A percentile compares a stretch with the other conserved stretches of the same genome.
Conservation (phyloP, 106 monocot genomes). For the Dendrobium huoshanense region DNA sequence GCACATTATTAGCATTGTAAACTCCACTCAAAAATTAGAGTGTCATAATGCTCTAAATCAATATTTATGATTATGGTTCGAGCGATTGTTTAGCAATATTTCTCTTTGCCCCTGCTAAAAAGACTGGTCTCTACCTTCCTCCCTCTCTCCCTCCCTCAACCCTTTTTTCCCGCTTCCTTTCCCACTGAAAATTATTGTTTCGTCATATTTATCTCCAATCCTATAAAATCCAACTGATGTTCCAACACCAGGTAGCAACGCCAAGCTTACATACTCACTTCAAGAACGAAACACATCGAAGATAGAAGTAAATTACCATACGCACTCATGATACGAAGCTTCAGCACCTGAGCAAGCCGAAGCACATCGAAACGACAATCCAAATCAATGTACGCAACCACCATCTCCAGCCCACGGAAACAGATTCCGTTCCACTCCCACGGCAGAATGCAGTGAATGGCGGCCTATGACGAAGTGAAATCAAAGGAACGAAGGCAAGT, state of each 20-base stretch:
- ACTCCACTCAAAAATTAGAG: too few species aligned
- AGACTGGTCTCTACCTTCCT: too few species aligned
- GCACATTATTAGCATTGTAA: too few species aligned
- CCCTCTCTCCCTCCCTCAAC: too few species aligned
- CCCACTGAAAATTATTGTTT: background rate
- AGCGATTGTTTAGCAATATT: too few species aligned
- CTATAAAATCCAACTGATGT: background rate
- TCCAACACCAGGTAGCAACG: background rate
- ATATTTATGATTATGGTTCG: too few species aligned
- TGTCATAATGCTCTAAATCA: too few species aligned
- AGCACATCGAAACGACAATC: slow-evolving; percentile 89
- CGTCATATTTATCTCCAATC: background rate
- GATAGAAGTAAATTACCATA: slow-evolving; percentile 13
- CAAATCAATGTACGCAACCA: slow-evolving; percentile 69
- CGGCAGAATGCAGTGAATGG: slow-evolving; percentile 68
- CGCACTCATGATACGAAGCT: slow-evolving; percentile 28
- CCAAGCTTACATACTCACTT: background rate
- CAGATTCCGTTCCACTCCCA: slow-evolving; percentile 68
- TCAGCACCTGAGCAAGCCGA: slow-evolving; percentile 49
- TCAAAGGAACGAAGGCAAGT: background rate
- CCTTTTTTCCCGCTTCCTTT: background rate
- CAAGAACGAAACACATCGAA: background rate
- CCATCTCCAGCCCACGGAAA: slow-evolving; percentile 64
- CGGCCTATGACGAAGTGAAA: slow-evolving; percentile 28
- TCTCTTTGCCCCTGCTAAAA: too few species aligned